Conservation (phyloP, 495 filamentous ascomycete genomes). For the Lophium mytilinum region DNA sequence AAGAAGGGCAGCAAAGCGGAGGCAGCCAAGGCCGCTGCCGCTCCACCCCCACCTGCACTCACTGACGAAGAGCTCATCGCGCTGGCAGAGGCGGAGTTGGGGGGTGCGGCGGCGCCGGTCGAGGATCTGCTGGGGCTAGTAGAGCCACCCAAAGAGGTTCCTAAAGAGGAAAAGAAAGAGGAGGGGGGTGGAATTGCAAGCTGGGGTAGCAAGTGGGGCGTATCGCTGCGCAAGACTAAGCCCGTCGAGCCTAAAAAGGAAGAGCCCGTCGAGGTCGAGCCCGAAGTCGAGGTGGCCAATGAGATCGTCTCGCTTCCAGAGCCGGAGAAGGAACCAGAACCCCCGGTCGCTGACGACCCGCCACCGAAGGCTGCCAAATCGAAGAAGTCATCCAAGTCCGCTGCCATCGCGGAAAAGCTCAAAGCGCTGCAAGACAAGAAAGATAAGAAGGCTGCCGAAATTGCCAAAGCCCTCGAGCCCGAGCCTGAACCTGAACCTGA, state of each 20-base stretch:
- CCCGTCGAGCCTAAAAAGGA: constrained; percentile 1
- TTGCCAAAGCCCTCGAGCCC: neutral
- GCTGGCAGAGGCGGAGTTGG: constrained; percentile 17
- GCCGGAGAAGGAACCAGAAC: constrained; percentile 20
- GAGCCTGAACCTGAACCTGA: constrained; percentile 16
- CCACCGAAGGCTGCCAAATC: constrained; percentile 17
- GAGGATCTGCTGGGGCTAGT: no score
- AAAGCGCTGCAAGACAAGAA: constrained; percentile 29
- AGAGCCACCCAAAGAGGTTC: neutral
- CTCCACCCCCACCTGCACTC: constrained; percentile 8
- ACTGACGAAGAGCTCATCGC: constrained; percentile 23
- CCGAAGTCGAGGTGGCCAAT: constrained; percentile 19
- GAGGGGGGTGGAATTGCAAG: neutral
- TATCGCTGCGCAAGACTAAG: constrained; percentile 24
- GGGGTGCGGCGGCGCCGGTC: neutral
- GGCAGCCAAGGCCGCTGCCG: neutral
- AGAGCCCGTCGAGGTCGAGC: constrained; percentile 3
- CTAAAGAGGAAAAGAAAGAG: neutral
- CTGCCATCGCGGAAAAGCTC: constrained; percentile 27
- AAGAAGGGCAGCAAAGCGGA: constrained; percentile 20
- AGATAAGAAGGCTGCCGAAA: constrained; percentile 6
- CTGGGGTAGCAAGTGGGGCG: constrained; percentile 21
- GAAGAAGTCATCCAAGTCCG: constrained; percentile 6
- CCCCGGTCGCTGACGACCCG: constrained; percentile 13
- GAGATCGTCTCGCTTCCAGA: constrained; percentile 11